These are phyloP conservation scores for Brassica cretica DNA, from an alignment of 345 rosid genomes.

Conservation along the genomic window DNA sequence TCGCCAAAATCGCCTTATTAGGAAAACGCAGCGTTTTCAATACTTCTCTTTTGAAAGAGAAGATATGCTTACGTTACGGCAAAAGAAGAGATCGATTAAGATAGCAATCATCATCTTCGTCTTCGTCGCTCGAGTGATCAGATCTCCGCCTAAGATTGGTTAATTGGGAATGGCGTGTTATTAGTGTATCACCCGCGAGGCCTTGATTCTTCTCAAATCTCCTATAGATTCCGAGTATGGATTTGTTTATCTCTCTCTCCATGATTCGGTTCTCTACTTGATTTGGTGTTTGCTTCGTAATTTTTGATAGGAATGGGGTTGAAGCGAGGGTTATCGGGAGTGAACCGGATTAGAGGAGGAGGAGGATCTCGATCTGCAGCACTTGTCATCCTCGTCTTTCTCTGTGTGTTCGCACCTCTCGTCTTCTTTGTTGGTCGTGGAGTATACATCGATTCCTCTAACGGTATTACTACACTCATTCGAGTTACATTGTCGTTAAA, in stretches of 20 bases:
- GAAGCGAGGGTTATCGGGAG: conserved; percentile 60
- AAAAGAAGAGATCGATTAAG: conserved; percentile 7
- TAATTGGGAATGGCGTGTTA: conserved; percentile 12
- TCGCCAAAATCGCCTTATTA: no score
- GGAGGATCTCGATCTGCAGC: conserved; percentile 62
- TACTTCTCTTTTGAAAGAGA: no score
- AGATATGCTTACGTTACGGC: not conserved
- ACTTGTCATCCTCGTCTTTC: conserved; percentile 47
- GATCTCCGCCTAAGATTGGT: conserved; percentile 26
- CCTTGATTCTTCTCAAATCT: conserved; percentile 23
- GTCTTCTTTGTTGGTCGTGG: conserved; percentile 74
- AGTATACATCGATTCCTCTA: conserved; percentile 45
- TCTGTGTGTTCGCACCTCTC: conserved; percentile 62
- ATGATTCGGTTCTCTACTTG: conserved; percentile 4
- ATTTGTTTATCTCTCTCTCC: not conserved
- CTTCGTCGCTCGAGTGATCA: conserved; percentile 18
- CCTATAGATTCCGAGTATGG: conserved; percentile 31
- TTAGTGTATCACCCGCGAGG: not conserved
- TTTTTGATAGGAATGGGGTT: conserved; percentile 58
- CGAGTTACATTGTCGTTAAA: not conserved
- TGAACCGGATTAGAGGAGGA: conserved; percentile 50
- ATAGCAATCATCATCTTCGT: conserved; percentile 3
- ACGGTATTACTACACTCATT: conserved; percentile 41
- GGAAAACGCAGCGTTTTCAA: no score
- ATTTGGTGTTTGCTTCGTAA: conserved; percentile 25